Base-by-base conservation (phyloP, 2,329 filamentous ascomycete genomes). In the Tolypocladium inflatum region DNA sequence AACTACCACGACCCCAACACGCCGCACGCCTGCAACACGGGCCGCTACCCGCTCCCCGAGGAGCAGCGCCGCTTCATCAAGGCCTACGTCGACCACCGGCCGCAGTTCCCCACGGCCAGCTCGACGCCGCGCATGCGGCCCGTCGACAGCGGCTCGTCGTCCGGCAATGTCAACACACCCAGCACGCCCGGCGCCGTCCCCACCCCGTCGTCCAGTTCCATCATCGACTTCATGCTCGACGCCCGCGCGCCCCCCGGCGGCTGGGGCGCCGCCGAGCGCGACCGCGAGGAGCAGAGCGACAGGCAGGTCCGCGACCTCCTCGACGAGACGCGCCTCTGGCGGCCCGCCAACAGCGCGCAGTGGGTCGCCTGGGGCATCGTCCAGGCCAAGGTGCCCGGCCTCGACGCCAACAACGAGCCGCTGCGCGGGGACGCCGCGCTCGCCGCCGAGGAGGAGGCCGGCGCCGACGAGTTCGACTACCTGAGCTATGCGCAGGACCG, bases 351-450 rank as follows among this genome's bases (percentile, higher is more conserved):
- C 73, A 91, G 88, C 41, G 91, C 90, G 2, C 85, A 89, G 74
- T 99, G 94, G 94, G 84, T 95, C 30, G 90, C 91, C 1, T 99
- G 94, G 94, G 94, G 94, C 30, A 90, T 97, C 61, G 89, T 99
- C 55, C 94, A 99, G 74, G 93, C 94, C 54, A 92, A 94, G 70
- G 80, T 96, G 1, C 86, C 90, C 0, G 90, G 86, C 0, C 78
- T 93, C 69, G 83, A 87, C 21, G 60, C 59, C 42, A 61, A 61
- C 55, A 62, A 63, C 19, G 74, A 75, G 19, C 76, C 78, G 41
- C 74, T 73, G 17, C 65, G 63, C 1, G 68, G 64, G 11, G 70
- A 71, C 37, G 68, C 66, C 35, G 66, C 66, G 4, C 68, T 74
- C 51, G 70, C 66, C 59, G 67, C 69, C 3, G 80, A 79, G 53